Percentiles rank a stretch among this genome's conserved stretches.
phyloP scores from a whole-genome alignment of 805 yeast genomes.

The Candida ascalaphidarum region DNA sequence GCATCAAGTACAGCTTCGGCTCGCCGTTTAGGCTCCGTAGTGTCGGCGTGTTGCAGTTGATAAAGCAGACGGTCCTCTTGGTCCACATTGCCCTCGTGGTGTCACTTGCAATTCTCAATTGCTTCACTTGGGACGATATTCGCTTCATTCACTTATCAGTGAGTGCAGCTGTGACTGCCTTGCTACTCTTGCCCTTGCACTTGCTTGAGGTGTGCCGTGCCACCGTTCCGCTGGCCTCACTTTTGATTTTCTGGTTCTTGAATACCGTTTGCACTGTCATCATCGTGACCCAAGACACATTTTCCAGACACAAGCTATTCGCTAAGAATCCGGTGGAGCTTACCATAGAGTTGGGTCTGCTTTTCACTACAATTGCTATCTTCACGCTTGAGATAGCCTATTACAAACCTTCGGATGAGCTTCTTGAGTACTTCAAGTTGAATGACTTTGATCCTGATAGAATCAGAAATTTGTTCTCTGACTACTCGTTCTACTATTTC shows the following conservation, averaged over 20 bases:
- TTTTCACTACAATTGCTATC: slow-evolving; percentile 5
- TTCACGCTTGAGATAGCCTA: slow-evolving; percentile 10
- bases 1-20: slow-evolving; percentile 12
- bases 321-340: slow-evolving; percentile 1
- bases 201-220: slow-evolving; percentile 13
- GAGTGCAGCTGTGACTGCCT: slow-evolving; percentile 4
- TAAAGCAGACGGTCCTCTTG: slow-evolving; percentile 9
- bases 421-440: slow-evolving; percentile 12
- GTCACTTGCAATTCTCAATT: slow-evolving; percentile 1
- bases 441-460: slow-evolving; percentile 15
- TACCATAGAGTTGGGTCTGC: neutral
- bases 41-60: slow-evolving; percentile 9
- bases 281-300: slow-evolving; percentile 10
- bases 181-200: slow-evolving; percentile 14
- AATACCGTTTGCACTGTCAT: slow-evolving; percentile 4
- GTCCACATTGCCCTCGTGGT: slow-evolving; percentile 7
- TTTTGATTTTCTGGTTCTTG: slow-evolving; percentile 15
- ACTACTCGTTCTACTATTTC: slow-evolving; percentile 18
- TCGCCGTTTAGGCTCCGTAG: slow-evolving; percentile 7
- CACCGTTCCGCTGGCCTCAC: slow-evolving; percentile 12
- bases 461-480: slow-evolving; percentile 12
- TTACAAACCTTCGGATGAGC: slow-evolving; percentile 14
- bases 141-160: slow-evolving; percentile 2
- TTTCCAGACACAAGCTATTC: slow-evolving; percentile 10
- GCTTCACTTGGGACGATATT: neutral